Percentiles rank a stretch among this genome's conserved stretches.
phyloP scores from a whole-genome alignment of 1,284 basidiomycete species.

The Grifola frondosa region DNA sequence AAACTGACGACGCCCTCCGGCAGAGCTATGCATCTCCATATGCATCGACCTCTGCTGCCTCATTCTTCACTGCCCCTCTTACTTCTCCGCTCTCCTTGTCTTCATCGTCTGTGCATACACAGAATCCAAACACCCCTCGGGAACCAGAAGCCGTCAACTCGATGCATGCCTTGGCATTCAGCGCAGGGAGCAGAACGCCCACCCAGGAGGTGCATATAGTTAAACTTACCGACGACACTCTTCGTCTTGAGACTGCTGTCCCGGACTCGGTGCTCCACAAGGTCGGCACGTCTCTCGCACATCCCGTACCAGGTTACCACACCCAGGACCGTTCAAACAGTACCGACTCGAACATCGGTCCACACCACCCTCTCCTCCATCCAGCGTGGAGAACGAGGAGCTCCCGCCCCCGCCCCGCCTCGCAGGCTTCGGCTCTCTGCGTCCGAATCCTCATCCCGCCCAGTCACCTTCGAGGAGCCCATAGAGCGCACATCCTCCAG shows the following conservation, averaged over 20 bases:
- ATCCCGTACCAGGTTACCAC: constrained; percentile 30
- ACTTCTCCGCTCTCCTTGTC: constrained; percentile 13
- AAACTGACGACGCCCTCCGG: constrained; percentile 25
- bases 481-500: constrained; percentile 29
- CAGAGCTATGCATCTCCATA: constrained; percentile 22
- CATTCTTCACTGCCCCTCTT: constrained; percentile 24
- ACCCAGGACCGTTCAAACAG: constrained; percentile 15
- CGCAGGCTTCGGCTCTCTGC: constrained; percentile 5
- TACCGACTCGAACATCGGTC: constrained; percentile 40
- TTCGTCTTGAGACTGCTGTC: constrained; percentile 42
- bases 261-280: constrained; percentile 40
- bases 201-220: constrained; percentile 51
- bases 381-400: constrained; percentile 47
- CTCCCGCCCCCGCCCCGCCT: constrained; percentile 21
- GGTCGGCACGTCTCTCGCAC: constrained; percentile 37
- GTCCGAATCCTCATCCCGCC: constrained; percentile 17
- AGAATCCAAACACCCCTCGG: constrained; percentile 15
- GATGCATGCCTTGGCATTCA: constrained; percentile 32
- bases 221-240: constrained; percentile 47
- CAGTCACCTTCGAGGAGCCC: constrained; percentile 36
- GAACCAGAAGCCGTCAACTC: constrained; percentile 31
- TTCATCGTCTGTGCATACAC: constrained; percentile 37
- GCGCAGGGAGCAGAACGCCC: constrained; percentile 13
- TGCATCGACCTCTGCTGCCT: constrained; percentile 24
- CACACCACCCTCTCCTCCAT: constrained; percentile 67